These are phyloP conservation scores for Euptelea pleiosperma DNA, from an alignment of 164 flowering plant species.

Conservation along the genomic window DNA sequence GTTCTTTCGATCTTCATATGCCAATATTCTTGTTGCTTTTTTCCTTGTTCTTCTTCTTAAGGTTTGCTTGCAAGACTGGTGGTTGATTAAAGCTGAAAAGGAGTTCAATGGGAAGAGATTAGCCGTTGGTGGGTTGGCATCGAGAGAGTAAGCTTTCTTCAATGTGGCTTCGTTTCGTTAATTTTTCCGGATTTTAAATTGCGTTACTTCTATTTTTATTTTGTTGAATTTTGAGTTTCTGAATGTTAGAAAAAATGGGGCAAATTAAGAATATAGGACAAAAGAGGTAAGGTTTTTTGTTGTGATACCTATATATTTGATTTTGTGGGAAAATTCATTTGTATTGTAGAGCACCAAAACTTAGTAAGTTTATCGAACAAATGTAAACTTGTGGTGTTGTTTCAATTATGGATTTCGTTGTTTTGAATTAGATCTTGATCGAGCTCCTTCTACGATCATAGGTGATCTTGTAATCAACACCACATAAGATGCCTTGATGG, in stretches of 20 bases:
- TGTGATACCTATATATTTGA: too few species aligned
- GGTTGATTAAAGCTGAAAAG: slow-evolving; percentile 40
- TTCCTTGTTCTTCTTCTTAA: slow-evolving; percentile 6
- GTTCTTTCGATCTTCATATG: too few species aligned
- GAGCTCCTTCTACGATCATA: too few species aligned
- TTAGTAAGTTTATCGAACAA: not conserved
- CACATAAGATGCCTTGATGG: too few species aligned
- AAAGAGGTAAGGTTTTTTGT: too few species aligned
- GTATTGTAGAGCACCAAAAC: not conserved
- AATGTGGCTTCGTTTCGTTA: not conserved
- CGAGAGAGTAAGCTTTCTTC: slow-evolving; percentile 25
- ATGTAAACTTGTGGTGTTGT: not conserved
- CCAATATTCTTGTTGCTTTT: not conserved
- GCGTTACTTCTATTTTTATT: not conserved
- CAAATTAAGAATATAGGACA: too few species aligned
- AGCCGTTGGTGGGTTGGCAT: slow-evolving; percentile 45
- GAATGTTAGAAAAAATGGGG: not conserved
- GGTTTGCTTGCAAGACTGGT: slow-evolving; percentile 65
- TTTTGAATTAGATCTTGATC: too few species aligned
- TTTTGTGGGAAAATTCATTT: too few species aligned
- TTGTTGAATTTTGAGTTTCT: not conserved
- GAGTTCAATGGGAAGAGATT: slow-evolving; percentile 39
- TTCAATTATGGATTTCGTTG: not conserved
- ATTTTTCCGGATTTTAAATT: too few species aligned
- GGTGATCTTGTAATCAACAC: too few species aligned